These are phyloP conservation scores for Escallonia rubra DNA, from an alignment of 129 eudicot genomes.

Conservation along the genomic window DNA sequence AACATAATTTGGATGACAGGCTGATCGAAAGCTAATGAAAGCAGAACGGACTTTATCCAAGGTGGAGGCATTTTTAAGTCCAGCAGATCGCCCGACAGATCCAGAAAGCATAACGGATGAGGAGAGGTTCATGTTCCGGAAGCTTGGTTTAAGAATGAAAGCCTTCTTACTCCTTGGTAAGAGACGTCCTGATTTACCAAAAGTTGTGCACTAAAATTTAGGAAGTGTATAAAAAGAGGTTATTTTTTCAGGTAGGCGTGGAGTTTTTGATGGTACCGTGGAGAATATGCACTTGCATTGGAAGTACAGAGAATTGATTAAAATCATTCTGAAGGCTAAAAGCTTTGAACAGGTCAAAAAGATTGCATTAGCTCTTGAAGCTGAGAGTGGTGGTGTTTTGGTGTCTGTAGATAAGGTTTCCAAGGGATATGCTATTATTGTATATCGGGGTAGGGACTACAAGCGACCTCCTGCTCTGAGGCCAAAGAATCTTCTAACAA, in stretches of 20 bases:
- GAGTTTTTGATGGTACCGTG: constrained; percentile 94
- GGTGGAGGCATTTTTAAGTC: constrained; percentile 75
- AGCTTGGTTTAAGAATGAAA: constrained; percentile 93
- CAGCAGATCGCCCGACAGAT: constrained; percentile 60
- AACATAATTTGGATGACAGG: constrained; percentile 34
- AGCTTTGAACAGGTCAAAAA: constrained; percentile 64
- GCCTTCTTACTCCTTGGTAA: constrained; percentile 96
- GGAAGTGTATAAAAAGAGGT: not conserved
- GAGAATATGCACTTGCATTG: constrained; percentile 98
- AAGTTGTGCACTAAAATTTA: no score
- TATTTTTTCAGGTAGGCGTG: constrained; percentile 78
- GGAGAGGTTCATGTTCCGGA: constrained; percentile 89
- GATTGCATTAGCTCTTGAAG: constrained; percentile 88
- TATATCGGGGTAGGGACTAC: constrained; percentile 76
- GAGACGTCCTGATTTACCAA: not conserved
- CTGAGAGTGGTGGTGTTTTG: constrained; percentile 89
- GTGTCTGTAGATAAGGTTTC: constrained; percentile 91
- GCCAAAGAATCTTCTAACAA: constrained; percentile 86
- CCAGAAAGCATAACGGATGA: constrained; percentile 74
- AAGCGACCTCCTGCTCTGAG: constrained; percentile 62
- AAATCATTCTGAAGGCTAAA: constrained; percentile 66
- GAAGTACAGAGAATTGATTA: constrained; percentile 83
- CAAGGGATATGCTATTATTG: constrained; percentile 83
- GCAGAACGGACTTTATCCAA: constrained; percentile 70
- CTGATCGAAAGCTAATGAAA: constrained; percentile 64